Conservation (phyloP, 2,329 filamentous ascomycete genomes). For the Tolypocladium album region DNA sequence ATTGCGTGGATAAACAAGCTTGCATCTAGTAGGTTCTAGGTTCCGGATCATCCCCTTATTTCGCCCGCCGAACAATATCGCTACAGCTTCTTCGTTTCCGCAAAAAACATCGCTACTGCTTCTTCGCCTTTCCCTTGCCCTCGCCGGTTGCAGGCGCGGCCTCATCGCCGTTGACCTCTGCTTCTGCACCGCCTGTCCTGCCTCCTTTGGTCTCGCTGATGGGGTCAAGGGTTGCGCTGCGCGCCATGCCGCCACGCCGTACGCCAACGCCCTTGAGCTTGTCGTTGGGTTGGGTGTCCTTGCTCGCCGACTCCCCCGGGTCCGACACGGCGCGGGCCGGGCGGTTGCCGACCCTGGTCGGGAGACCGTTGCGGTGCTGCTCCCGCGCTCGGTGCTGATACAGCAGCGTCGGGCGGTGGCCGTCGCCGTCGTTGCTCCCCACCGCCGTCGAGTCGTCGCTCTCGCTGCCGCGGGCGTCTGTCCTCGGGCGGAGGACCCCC, state of each 20-base stretch:
- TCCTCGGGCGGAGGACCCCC: constrained; percentile 11
- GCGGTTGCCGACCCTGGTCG: background rate
- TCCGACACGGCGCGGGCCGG: background rate
- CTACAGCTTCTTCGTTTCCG: background rate
- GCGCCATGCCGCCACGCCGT: constrained; percentile 3
- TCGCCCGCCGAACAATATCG: too few relatives aligned
- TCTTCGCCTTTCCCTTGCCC: background rate
- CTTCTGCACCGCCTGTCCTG: background rate
- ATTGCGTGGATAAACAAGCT: too few relatives aligned
- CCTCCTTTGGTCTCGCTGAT: background rate
- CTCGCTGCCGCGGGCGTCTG: constrained; percentile 19
- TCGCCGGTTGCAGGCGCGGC: background rate
- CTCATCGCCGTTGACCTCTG: background rate
- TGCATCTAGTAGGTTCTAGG: background rate
- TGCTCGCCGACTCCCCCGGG: background rate
- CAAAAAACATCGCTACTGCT: background rate
- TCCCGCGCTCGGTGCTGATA: constrained; percentile 20
- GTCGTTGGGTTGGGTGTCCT: constrained; percentile 8
- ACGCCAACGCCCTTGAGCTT: constrained; percentile 18
- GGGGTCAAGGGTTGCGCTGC: constrained; percentile 1
- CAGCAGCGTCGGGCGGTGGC: constrained; percentile 1
- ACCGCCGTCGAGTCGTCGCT: constrained; percentile 24
- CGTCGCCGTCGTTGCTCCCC: background rate
- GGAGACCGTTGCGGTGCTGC: background rate
- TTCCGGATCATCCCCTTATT: too few relatives aligned